Conservation (phyloP, 345 rosid genomes). For the Cardamine chenopodiifolia region DNA sequence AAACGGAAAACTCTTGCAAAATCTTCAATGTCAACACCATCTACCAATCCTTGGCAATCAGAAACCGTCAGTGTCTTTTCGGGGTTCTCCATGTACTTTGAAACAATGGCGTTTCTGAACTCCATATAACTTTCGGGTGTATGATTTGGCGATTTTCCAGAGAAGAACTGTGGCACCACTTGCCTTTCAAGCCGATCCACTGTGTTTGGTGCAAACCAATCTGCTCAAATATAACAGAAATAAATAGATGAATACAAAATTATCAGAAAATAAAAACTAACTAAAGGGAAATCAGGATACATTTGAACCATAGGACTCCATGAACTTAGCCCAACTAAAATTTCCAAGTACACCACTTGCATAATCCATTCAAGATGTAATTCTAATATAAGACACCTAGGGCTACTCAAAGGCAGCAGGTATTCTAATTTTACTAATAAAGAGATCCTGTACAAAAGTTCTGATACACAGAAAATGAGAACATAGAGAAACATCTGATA, state of each 20-base stretch:
- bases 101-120: conserved; percentile 81
- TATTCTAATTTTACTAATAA: neutral
- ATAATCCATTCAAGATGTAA: conserved; percentile 7
- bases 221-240: conserved; percentile 43
- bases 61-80: conserved; percentile 67
- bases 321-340: conserved; percentile 5
- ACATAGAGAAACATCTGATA: neutral
- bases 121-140: conserved; percentile 87
- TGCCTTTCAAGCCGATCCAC: conserved; percentile 95
- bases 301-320: conserved; percentile 9
- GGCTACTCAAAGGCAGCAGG: conserved; percentile 3
- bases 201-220: conserved; percentile 86
- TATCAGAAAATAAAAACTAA: neutral
- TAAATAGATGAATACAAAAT: neutral
- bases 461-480: neutral
- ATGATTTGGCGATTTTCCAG: conserved; percentile 81
- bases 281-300: neutral
- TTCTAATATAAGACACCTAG: conserved; percentile 1
- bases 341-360: conserved; percentile 11
- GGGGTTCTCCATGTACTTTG: conserved; percentile 84
- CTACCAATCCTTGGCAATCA: conserved; percentile 70
- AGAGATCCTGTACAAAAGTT: neutral
- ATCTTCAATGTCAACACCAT: conserved; percentile 67
- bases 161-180: conserved; percentile 95
- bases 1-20: conserved; percentile 78